A percentile compares a stretch with the other conserved stretches of the same genome.
Conservation (phyloP, 192 early-diverging fungal species). For the Kappamyces sp. region DNA sequence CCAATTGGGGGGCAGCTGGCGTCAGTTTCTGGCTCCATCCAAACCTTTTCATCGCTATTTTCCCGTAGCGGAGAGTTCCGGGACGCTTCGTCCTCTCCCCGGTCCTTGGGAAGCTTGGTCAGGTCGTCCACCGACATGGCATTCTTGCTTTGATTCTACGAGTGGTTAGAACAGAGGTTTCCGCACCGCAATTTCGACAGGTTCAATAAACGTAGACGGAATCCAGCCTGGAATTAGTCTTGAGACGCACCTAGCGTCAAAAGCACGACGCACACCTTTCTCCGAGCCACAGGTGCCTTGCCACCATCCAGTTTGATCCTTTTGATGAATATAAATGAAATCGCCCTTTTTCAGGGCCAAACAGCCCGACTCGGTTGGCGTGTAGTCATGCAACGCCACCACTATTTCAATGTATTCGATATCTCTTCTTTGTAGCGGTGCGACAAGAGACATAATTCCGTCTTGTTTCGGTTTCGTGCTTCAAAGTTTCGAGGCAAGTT, state of each 20-base stretch:
- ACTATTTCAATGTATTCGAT: constrained; percentile 31
- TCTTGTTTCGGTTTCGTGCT: no score
- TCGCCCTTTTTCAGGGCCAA: constrained; percentile 38
- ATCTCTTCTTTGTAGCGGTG: constrained; percentile 6
- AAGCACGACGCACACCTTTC: constrained; percentile 17
- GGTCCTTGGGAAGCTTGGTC: constrained; percentile 13
- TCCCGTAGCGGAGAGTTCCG: background rate
- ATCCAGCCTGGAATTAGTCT: constrained; percentile 39
- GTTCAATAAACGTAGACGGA: constrained; percentile 48
- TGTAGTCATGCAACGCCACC: constrained; percentile 35
- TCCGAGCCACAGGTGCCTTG: constrained; percentile 26
- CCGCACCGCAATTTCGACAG: constrained; percentile 10
- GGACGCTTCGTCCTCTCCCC: constrained; percentile 10
- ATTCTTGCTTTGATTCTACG: background rate
- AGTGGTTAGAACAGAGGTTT: constrained; percentile 6
- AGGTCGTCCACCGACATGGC: constrained; percentile 1
- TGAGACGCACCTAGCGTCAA: background rate
- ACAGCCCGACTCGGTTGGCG: constrained; percentile 20
- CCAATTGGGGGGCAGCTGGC: constrained; percentile 44
- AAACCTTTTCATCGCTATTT: background rate
- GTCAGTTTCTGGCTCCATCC: background rate
- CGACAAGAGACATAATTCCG: background rate
- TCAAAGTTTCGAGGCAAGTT: no score
- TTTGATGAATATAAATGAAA: constrained; percentile 32
- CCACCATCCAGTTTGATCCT: constrained; percentile 41